Conservation (phyloP, 2,329 filamentous ascomycete genomes). For the Colletotrichum echinochloae region DNA sequence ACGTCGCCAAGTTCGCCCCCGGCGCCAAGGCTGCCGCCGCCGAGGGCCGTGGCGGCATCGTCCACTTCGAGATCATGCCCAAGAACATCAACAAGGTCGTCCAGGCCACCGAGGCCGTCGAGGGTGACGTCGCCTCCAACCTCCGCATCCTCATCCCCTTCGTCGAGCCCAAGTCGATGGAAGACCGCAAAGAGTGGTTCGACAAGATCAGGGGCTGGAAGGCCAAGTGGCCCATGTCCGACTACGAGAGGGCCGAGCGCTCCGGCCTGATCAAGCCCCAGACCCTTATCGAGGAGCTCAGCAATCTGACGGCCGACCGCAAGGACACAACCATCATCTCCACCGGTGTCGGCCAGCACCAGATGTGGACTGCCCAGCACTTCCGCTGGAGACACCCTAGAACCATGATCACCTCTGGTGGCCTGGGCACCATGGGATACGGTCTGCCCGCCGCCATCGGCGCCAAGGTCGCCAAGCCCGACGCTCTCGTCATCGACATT, state of each 20-base stretch:
- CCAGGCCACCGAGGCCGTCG: slow-evolving; percentile 93
- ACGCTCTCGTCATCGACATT: slow-evolving; percentile 92
- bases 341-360: slow-evolving; percentile 96
- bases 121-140: slow-evolving; percentile 90
- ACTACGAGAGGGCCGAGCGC: slow-evolving; percentile 82
- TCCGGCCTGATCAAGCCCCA: slow-evolving; percentile 93
- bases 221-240: slow-evolving; percentile 83
- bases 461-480: slow-evolving; percentile 83
- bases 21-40: slow-evolving; percentile 85
- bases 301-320: slow-evolving; percentile 81
- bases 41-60: slow-evolving; percentile 90
- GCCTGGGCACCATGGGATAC: slow-evolving; percentile 90
- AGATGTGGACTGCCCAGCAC: slow-evolving; percentile 99
- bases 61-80: slow-evolving; percentile 98
- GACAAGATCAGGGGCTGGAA: slow-evolving; percentile 92
- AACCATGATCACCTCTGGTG: slow-evolving; percentile 96
- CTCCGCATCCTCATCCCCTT: slow-evolving; percentile 80
- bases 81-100: slow-evolving; percentile 99
- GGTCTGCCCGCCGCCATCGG: slow-evolving; percentile 95
- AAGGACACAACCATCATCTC: slow-evolving; percentile 90
- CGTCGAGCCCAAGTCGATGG: slow-evolving; percentile 71
- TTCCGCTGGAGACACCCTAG: slow-evolving; percentile 94
- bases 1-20: slow-evolving; percentile 88
- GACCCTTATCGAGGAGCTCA: slow-evolving; percentile 90
- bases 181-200: slow-evolving; percentile 86